Evolutionary conservation across 176 grass and related monocot genomes (phyloP), one percentile per base, ranked within the genome.

Genomic region (Aegilops sharonensis): DNA sequence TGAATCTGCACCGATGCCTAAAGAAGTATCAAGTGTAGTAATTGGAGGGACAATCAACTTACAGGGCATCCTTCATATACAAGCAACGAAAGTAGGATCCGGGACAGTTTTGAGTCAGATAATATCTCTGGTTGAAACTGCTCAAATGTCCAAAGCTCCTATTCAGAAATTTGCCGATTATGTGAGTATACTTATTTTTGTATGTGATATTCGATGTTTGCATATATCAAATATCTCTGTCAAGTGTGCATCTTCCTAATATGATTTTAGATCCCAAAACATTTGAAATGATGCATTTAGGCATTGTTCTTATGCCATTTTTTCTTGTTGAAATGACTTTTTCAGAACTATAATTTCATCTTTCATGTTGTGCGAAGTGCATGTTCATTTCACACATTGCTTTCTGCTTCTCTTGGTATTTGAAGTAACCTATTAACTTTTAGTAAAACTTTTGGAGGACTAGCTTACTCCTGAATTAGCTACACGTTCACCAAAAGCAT

Each of bases 101-200:
- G 89, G 93, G 18, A 93, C 97, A 37, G 97, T 99, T 80, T 81
- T 99, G 77, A 96, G 94, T 87, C 97, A 99, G 80, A 99, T 99
- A 76, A 99, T 99, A 75, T 94, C 97, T 87, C 90, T 99, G 82
- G 97, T 99, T 36, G 97, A 99, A 89, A 99, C 90, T 61, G 97
- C 97, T 43, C 97, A 99, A 85, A 88, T 99, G 89, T 99, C 97
- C 34, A 99, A 99, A 89, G 97, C 97, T 20, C 97, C 97, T 77
- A 99, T 99, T 85, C 97, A 99, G 68, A 99, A 99, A 91, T 94
- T 99, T 83, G 97, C 97, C 6, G 97, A 99, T 75, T 99, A 96
- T 93, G 93, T 95, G 74, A 91, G 93, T 92, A 76, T 21, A 11
- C 64, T 59, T 11, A 2, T 75, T 4, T 67, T n/a, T 69, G 9